Conservation (phyloP, 495 filamentous ascomycete genomes). For the Talaromyces wortmannii region DNA sequence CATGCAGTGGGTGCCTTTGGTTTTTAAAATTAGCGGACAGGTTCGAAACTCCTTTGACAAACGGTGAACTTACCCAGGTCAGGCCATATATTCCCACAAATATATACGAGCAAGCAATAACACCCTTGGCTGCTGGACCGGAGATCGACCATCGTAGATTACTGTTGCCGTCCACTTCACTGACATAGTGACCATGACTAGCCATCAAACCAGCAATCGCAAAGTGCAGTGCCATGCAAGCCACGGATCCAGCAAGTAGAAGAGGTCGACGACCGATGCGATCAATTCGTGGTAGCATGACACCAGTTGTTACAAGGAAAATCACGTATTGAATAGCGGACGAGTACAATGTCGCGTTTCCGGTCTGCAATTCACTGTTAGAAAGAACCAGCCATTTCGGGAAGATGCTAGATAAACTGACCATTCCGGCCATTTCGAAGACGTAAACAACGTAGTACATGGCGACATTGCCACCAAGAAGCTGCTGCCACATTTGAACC, state of each 20-base stretch:
- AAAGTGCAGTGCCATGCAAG: constrained; percentile 60
- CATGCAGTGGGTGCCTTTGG: constrained; percentile 57
- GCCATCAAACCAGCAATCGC: constrained; percentile 50
- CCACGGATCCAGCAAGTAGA: constrained; percentile 61
- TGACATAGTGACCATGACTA: constrained; percentile 39
- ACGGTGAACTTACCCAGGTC: constrained; percentile 26
- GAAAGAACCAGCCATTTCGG: not conserved
- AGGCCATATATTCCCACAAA: constrained; percentile 72
- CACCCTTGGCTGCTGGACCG: constrained; percentile 56
- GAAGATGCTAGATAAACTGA: constrained; percentile 7
- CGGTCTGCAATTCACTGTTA: constrained; percentile 18
- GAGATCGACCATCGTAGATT: constrained; percentile 60
- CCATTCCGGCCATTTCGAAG: constrained; percentile 55
- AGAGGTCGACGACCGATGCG: constrained; percentile 64
- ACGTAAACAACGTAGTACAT: constrained; percentile 71
- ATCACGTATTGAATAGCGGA: constrained; percentile 70
- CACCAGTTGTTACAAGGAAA: constrained; percentile 62
- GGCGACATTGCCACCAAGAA: constrained; percentile 61
- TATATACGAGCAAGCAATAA: constrained; percentile 73
- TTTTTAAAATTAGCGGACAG: not conserved
- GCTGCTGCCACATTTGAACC: constrained; percentile 67
- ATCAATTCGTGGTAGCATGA: constrained; percentile 69
- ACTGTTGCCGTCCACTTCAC: constrained; percentile 54
- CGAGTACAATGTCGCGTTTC: constrained; percentile 60
- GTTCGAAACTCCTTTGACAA: not conserved